Percentiles rank a stretch among this genome's conserved stretches.
These are phyloP conservation scores for Fusarium liriodendri DNA, from an alignment of 2,329 filamentous ascomycete species.

Conservation along the genomic window DNA sequence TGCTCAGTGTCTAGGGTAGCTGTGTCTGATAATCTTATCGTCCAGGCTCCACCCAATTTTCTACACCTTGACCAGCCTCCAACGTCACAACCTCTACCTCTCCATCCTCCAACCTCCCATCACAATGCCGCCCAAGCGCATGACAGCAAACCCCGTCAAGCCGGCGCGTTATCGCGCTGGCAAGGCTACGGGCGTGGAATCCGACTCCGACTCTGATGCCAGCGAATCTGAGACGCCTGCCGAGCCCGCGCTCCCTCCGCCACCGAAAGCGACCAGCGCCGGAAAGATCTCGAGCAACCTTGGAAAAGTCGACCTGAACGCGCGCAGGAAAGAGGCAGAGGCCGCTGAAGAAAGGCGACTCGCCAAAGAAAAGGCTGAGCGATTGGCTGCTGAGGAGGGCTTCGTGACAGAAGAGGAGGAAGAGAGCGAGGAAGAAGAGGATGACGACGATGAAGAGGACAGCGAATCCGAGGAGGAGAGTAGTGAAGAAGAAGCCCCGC, in stretches of 20 bases:
- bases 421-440: constrained; percentile 51
- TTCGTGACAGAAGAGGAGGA: constrained; percentile 69
- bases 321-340: constrained; percentile 58
- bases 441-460: constrained; percentile 52
- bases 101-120: constrained; percentile 5
- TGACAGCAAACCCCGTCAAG: constrained; percentile 90
- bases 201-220: constrained; percentile 65
- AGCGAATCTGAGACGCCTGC: constrained; percentile 55
- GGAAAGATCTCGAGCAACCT: constrained; percentile 67
- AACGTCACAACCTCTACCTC: constrained; percentile 36
- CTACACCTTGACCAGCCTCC: constrained; percentile 12
- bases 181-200: constrained; percentile 72
- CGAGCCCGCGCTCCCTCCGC: constrained; percentile 58
- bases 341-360: constrained; percentile 59
- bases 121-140: constrained; percentile 78
- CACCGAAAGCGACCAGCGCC: constrained; percentile 67
- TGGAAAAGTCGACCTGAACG: constrained; percentile 63
- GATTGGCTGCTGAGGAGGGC: constrained; percentile 67
- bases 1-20: constrained; percentile 17
- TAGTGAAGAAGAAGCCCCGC: constrained; percentile 68
- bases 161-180: constrained; percentile 88
- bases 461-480: constrained; percentile 59
- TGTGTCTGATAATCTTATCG: constrained; percentile 31
- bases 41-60: constrained; percentile 32
- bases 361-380: constrained; percentile 63